These are phyloP conservation scores for Suillus discolor DNA, from an alignment of 768 basidiomycete species.

Conservation along the genomic window DNA sequence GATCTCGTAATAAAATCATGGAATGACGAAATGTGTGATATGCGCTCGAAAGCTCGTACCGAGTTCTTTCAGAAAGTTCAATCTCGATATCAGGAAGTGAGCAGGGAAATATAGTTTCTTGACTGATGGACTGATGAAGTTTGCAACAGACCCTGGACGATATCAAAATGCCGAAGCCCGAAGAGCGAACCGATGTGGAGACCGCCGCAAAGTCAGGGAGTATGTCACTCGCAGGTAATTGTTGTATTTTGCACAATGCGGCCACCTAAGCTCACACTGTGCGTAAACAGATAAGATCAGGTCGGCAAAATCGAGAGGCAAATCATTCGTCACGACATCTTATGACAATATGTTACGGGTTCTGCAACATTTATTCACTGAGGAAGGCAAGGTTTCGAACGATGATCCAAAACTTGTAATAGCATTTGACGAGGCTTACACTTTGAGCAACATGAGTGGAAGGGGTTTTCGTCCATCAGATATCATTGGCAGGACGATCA, in stretches of 20 bases:
- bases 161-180: neutral
- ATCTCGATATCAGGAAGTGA: neutral
- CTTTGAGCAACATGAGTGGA: neutral
- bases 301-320: neutral
- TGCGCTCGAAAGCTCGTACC: neutral
- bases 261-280: neutral
- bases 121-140: neutral
- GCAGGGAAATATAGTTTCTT: neutral
- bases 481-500: neutral
- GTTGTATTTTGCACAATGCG: neutral
- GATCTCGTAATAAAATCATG: neutral
- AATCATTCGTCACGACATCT: neutral
- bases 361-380: too few species aligned
- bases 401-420: neutral
- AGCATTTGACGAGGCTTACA: neutral
- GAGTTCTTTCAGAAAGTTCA: slow-evolving; percentile 7
- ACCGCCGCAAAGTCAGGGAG: neutral
- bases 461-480: neutral
- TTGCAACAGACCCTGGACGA: neutral
- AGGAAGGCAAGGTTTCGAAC: too few species aligned
- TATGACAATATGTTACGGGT: too few species aligned
- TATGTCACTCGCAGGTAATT: neutral
- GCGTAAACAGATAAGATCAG: neutral
- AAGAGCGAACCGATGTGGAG: neutral
- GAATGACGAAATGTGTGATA: neutral